phyloP scores from a whole-genome alignment of 371 early-diverging fungal genomes.

The Lichtheimia ramosa region DNA sequence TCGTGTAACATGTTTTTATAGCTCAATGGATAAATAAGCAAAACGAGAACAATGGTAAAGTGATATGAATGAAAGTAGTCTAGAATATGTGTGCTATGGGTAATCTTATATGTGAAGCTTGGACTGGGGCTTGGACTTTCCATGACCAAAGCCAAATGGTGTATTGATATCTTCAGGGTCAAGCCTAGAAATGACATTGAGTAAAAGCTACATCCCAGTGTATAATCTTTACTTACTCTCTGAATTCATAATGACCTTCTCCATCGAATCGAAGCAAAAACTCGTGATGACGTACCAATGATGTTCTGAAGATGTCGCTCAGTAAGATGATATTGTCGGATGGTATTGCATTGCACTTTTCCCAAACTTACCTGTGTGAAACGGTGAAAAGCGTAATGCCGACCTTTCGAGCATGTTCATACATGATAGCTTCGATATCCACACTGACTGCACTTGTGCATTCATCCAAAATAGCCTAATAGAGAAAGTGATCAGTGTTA shows the following conservation, averaged over 20 bases:
- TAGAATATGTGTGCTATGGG: too few relatives aligned
- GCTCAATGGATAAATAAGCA: background rate
- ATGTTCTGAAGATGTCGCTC: slow-evolving; percentile 25
- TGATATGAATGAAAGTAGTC: background rate
- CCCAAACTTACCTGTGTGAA: slow-evolving; percentile 66
- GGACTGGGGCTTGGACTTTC: slow-evolving; percentile 42
- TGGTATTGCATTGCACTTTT: too few relatives aligned
- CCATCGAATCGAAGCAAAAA: slow-evolving; percentile 81
- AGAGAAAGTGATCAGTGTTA: background rate
- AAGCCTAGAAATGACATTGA: slow-evolving; percentile 30
- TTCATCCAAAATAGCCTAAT: slow-evolving; percentile 80
- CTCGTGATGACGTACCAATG: slow-evolving; percentile 74
- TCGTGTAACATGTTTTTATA: too few relatives aligned
- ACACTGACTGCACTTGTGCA: slow-evolving; percentile 86
- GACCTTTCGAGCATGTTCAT: slow-evolving; percentile 73
- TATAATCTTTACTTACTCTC: slow-evolving; percentile 38
- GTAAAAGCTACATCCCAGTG: background rate
- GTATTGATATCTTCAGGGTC: slow-evolving; percentile 54
- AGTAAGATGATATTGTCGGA: too few relatives aligned
- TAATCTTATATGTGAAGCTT: slow-evolving; percentile 27
- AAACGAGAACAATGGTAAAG: background rate
- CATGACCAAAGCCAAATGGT: slow-evolving; percentile 61
- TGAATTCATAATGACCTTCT: slow-evolving; percentile 80
- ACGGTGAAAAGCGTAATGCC: slow-evolving; percentile 88
- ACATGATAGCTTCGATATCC: slow-evolving; percentile 85